Evolutionary conservation across 768 basidiomycete species (phyloP).

Genomic region (Clitopilus hobsonii): DNA sequence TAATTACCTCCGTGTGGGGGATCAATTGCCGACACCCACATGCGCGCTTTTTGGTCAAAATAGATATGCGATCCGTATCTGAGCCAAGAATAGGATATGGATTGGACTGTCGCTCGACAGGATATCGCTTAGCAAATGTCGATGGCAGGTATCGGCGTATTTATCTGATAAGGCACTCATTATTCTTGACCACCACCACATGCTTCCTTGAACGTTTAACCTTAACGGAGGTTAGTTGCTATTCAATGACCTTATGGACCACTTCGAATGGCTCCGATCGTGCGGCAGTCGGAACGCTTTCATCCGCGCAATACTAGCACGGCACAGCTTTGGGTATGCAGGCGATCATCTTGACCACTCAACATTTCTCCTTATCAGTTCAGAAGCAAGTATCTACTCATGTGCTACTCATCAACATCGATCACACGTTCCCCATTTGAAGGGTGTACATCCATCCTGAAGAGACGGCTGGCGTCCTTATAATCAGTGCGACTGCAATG

Average conservation of each 20-base stretch:
- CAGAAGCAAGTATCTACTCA: not conserved
- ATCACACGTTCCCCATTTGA: not conserved
- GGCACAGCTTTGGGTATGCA: not conserved
- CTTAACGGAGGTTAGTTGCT: not conserved
- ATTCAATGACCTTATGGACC: not conserved
- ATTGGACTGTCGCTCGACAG: not conserved
- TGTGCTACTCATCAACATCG: not conserved
- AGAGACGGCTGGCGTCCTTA: not conserved
- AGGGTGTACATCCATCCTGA: not conserved
- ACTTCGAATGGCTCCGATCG: not conserved
- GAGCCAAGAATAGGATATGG: not conserved
- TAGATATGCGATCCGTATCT: not conserved
- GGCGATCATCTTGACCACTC: not conserved
- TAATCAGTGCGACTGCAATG: not conserved
- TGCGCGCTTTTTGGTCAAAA: not conserved
- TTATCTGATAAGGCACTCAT: not conserved
- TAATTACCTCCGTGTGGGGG: not conserved
- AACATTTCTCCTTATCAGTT: not conserved
- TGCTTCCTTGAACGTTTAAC: not conserved
- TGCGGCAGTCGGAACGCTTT: not conserved
- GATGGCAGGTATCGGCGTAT: not conserved
- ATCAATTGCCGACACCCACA: not conserved
- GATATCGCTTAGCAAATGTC: not conserved
- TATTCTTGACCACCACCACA: not conserved
- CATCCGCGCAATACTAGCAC: not conserved